Evolutionary conservation across 805 yeast species (phyloP), one percentile per base, ranked within the genome.

Genomic region (Saturnispora galanensis): DNA sequence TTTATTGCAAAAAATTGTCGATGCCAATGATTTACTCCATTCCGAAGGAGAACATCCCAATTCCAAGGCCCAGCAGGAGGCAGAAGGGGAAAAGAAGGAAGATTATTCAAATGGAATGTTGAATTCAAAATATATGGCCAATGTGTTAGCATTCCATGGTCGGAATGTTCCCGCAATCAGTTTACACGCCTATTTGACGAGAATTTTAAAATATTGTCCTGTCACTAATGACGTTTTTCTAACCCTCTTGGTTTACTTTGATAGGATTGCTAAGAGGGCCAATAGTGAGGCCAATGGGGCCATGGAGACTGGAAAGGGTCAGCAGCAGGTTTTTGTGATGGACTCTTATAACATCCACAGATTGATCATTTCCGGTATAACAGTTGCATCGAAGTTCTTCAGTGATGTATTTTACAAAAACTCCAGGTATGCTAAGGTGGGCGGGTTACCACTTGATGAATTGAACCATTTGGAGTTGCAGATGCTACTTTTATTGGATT

Each of bases 211-310:
- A 64, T 93, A 93, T 65, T 93, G 99, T 62, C 97, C 99, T 0
- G 93, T 93, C n/a, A 89, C 98, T 2, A 90, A 90, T 63, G 97
- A 93, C 60, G 97, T 93, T 31, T 93, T 89, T 62, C 67, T 93
- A 39, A 81, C 96, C 33, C 66, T 93, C 31, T 70, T 93, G 55
- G 97, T 93, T 29, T 93, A 93, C 62, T 88, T 93, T 66, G 99
- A 93, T 64, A 69, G 97, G 50, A 87, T 90, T 38, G 93, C 95
- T 15, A 85, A 85, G 57, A 73, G 85, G 50, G 87, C 93, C 36
- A 83, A 84, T 56, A 73, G 66, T 30, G 41, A 39, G 15, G 41
- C 39, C 35, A 38, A 48, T 11, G 58, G 50, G 44, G 59, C 53
- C 17, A 58, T 54, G 50, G 47, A 42, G 29, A 42, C 35, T 12